Evolutionary conservation across 345 rosid species (phyloP).

Genomic region (Tarenaya hassleriana): DNA sequence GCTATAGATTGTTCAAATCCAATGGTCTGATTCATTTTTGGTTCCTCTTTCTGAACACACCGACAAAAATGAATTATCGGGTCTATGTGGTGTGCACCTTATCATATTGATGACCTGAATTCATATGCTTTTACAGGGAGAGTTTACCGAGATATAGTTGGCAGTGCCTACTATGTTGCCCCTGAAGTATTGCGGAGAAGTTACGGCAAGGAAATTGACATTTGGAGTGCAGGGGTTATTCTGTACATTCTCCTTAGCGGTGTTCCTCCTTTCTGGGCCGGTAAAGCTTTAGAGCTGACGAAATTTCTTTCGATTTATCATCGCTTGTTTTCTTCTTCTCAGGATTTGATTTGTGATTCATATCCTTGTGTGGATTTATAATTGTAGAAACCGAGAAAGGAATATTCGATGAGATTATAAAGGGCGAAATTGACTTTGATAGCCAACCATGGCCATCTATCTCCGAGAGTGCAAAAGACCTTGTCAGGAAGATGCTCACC

Average conservation of each 20-base stretch:
- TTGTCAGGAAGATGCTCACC: slow-evolving; percentile 72
- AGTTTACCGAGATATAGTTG: slow-evolving; percentile 61
- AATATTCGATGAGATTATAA: slow-evolving; percentile 65
- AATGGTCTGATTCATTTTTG: no score
- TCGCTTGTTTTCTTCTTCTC: slow-evolving; percentile 1
- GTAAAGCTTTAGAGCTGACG: slow-evolving; percentile 36
- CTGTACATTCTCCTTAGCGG: slow-evolving; percentile 84
- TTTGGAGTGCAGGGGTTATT: slow-evolving; percentile 94
- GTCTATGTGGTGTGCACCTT: no score
- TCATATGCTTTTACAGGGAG: slow-evolving; percentile 48
- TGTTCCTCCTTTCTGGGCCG: slow-evolving; percentile 96
- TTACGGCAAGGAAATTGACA: slow-evolving; percentile 87
- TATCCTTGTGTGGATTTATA: not conserved
- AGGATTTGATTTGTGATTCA: not conserved
- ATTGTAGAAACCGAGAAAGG: slow-evolving; percentile 73
- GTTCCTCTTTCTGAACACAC: no score
- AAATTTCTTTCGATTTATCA: no score
- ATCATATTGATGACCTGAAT: no score
- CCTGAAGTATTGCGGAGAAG: slow-evolving; percentile 79
- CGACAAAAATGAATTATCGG: no score
- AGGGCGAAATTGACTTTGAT: slow-evolving; percentile 68
- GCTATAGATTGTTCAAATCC: no score
- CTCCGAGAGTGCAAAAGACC: slow-evolving; percentile 83
- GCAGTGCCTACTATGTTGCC: slow-evolving; percentile 95
- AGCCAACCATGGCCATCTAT: slow-evolving; percentile 87